Conservation (phyloP, 345 rosid genomes). For the Pseudoturritis turrita region DNA sequence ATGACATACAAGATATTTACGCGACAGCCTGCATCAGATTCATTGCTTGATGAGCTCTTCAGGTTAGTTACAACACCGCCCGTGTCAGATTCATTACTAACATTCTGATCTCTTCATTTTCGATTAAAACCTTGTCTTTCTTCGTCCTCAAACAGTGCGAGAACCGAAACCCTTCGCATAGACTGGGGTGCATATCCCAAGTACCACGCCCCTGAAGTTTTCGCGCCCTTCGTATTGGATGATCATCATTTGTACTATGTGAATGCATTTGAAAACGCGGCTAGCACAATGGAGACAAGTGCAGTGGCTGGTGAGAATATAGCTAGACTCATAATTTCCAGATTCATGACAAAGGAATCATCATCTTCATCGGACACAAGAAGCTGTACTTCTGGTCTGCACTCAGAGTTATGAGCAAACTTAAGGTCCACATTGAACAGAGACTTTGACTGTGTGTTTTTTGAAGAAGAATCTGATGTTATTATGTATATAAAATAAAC, state of each 20-base stretch:
- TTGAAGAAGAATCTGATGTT: neutral
- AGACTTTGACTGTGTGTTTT: neutral
- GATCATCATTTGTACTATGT: slow-evolving; percentile 72
- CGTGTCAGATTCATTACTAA: neutral
- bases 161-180: slow-evolving; percentile 64
- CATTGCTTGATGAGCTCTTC: slow-evolving; percentile 71
- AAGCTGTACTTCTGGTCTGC: slow-evolving; percentile 32
- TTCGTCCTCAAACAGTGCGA: slow-evolving; percentile 33
- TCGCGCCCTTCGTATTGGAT: slow-evolving; percentile 82
- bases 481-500: neutral
- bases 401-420: slow-evolving; percentile 46
- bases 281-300: slow-evolving; percentile 91
- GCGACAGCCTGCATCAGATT: slow-evolving; percentile 51
- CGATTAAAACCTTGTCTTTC: neutral
- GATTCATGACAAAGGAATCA: slow-evolving; percentile 34
- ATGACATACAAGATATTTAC: slow-evolving; percentile 76
- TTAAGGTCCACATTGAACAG: neutral
- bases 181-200: slow-evolving; percentile 98
- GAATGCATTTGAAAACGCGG: slow-evolving; percentile 91
- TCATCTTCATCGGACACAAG: slow-evolving; percentile 22
- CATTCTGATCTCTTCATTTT: neutral
- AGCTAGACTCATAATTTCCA: slow-evolving; percentile 71
- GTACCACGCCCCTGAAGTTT: slow-evolving; percentile 76
- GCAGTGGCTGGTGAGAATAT: slow-evolving; percentile 93
- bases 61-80: slow-evolving; percentile 39